A percentile compares a stretch with the other conserved stretches of the same genome.
phyloP scores from a whole-genome alignment of 768 basidiomycete genomes.

The Tulasnella sp. region DNA sequence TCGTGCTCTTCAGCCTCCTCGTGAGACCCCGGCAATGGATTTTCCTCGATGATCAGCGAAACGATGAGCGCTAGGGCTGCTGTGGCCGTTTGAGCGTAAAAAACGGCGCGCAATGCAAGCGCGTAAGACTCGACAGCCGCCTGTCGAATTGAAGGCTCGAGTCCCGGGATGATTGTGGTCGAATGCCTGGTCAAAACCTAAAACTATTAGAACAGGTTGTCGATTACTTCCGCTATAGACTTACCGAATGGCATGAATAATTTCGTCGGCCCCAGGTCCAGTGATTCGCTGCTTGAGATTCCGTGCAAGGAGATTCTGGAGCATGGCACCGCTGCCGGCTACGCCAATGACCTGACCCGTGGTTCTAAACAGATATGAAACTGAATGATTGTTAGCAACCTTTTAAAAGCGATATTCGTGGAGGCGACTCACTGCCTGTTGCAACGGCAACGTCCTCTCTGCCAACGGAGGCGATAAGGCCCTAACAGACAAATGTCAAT shows the following conservation, averaged over 20 bases:
- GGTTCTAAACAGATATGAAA: constrained; percentile 88
- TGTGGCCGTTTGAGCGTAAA: constrained; percentile 66
- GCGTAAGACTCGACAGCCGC: constrained; percentile 73
- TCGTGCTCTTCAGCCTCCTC: constrained; percentile 54
- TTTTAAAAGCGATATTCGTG: neutral
- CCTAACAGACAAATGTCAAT: constrained; percentile 40
- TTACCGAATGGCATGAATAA: constrained; percentile 29
- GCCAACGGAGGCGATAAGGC: constrained; percentile 75
- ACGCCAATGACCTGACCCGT: constrained; percentile 96
- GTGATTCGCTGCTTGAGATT: constrained; percentile 67
- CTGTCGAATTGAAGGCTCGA: constrained; percentile 47
- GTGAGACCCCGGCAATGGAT: constrained; percentile 40
- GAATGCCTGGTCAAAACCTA: constrained; percentile 31
- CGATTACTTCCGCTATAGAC: neutral
- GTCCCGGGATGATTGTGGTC: constrained; percentile 58
- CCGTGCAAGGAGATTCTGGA: constrained; percentile 68
- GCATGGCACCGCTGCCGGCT: constrained; percentile 71
- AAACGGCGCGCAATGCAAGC: constrained; percentile 70
- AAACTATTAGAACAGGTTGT: constrained; percentile 23
- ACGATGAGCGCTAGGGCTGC: constrained; percentile 59
- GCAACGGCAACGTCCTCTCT: constrained; percentile 81
- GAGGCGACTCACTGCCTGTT: constrained; percentile 64
- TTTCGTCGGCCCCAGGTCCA: constrained; percentile 65
- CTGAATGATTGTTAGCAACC: constrained; percentile 29
- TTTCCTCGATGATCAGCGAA: constrained; percentile 54